Evolutionary conservation across 345 rosid genomes (phyloP).

Genomic region (Bruguiera sexangula): DNA sequence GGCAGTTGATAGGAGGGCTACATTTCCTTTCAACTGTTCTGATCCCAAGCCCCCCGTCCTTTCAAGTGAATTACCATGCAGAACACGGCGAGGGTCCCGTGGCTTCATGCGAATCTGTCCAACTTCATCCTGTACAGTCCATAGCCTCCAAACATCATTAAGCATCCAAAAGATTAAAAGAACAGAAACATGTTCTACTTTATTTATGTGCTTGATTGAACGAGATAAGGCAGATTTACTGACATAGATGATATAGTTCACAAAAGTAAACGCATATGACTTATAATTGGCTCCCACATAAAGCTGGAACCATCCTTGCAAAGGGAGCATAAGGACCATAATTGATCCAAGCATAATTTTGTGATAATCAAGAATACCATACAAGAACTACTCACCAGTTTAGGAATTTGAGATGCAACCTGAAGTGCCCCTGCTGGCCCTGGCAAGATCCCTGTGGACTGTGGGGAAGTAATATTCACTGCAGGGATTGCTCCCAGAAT

Average conservation of each 20-base stretch:
- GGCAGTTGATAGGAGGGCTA: slow-evolving; percentile 25
- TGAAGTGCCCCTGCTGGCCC: slow-evolving; percentile 44
- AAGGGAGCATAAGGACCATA: neutral
- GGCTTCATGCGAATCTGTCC: slow-evolving; percentile 89
- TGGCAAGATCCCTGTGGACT: slow-evolving; percentile 37
- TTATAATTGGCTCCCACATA: neutral
- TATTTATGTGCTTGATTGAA: neutral
- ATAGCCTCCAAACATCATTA: neutral
- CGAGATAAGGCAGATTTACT: neutral
- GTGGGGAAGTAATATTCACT: slow-evolving; percentile 32
- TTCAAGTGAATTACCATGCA: slow-evolving; percentile 58
- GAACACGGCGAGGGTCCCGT: slow-evolving; percentile 94
- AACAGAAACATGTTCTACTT: neutral
- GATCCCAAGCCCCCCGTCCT: slow-evolving; percentile 43
- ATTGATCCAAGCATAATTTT: slow-evolving; percentile 10
- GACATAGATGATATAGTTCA: neutral
- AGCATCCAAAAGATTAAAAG: neutral
- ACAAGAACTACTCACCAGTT: slow-evolving; percentile 43
- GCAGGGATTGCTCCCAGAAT: slow-evolving; percentile 37
- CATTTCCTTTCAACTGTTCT: slow-evolving; percentile 52
- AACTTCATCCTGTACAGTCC: slow-evolving; percentile 52
- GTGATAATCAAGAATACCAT: slow-evolving; percentile 3
- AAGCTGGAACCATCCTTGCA: too few species aligned
- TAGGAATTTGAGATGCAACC: slow-evolving; percentile 37
- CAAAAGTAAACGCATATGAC: neutral